Base-by-base conservation (phyloP, 768 basidiomycete species). In the Tylopilus balloui region DNA sequence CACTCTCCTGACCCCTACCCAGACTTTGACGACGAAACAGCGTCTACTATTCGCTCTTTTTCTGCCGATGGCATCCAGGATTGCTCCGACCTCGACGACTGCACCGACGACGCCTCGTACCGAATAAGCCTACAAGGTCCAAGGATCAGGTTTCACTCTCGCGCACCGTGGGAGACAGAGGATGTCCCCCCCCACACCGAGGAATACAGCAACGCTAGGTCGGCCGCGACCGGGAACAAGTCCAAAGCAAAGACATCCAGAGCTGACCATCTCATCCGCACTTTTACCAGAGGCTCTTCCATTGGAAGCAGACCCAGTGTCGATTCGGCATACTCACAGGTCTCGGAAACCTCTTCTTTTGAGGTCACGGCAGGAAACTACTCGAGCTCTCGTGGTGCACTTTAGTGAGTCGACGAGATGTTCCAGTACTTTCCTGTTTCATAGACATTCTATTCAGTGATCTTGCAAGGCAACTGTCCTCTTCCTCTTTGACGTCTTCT, bases 101-200 rank as follows among this genome's bases (percentile, higher is more conserved):
- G 71, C 38, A 73, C 77, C 43, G 71, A 77, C 31, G 73, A 73
- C 9, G 58, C 71, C 31, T 67, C 74, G 2, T 65, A 74, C 50
- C 75, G 83, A 45, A 78, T 89, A 67, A 88, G 85, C 58, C 69
- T 83, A 41, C 79, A 85, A 28, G 89, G 89, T n/a, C 88, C 88
- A 25, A 88, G 81, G 67, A 86, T 90, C 77, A 81, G 83, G 43
- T 81, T 88, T 61, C 86, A 88, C 66, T 86, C 85, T 53, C 83
- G 78, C 21, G 84, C 88, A 15, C 88, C 88, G 34, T 92, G 88
- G 88, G 88, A 90, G 67, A 68, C 76, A 31, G 84, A 80, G 42
- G 79, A 75, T 13, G 75, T 71, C 31, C 32, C 66, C 4, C 49
- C 75, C 3, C 65, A 72, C 25, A 77, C 75, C 59, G 79, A 74